Conservation (phyloP, 1,284 basidiomycete species). For the Apiotrichum montevideense region DNA sequence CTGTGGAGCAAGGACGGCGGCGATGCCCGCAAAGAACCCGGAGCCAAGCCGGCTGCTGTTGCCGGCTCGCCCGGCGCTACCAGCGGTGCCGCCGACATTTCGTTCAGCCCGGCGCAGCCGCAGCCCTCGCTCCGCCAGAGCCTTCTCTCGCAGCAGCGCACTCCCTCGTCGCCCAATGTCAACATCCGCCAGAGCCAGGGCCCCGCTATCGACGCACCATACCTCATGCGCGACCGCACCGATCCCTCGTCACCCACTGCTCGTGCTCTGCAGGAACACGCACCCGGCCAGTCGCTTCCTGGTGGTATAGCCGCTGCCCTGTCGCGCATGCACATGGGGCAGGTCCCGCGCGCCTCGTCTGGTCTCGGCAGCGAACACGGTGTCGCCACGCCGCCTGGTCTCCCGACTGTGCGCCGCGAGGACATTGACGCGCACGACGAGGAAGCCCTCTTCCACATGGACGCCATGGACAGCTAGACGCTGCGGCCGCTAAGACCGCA, state of each 20-base stretch:
- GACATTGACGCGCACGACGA: slow-evolving; percentile 20
- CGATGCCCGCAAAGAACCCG: slow-evolving; percentile 28
- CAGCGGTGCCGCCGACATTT: slow-evolving; percentile 16
- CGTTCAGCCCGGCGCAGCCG: slow-evolving; percentile 27
- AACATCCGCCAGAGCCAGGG: slow-evolving; percentile 11
- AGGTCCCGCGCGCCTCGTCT: slow-evolving; percentile 4
- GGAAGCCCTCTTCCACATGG: slow-evolving; percentile 22
- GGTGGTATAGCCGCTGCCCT: slow-evolving; percentile 44
- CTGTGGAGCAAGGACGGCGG: slow-evolving; percentile 43
- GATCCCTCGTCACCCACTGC: slow-evolving; percentile 35
- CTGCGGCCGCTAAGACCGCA: neutral
- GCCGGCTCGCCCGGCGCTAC: neutral
- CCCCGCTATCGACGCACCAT: slow-evolving; percentile 24
- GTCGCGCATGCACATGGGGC: slow-evolving; percentile 43
- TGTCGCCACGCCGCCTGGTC: slow-evolving; percentile 2
- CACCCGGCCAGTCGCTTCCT: slow-evolving; percentile 44
- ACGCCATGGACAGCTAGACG: slow-evolving; percentile 5
- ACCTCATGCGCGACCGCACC: slow-evolving; percentile 23
- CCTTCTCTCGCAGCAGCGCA: slow-evolving; percentile 33
- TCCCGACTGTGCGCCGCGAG: slow-evolving; percentile 6
- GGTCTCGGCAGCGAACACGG: slow-evolving; percentile 2
- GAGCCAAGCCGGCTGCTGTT: neutral
- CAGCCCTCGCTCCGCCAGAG: slow-evolving; percentile 23
- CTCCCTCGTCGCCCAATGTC: slow-evolving; percentile 6
- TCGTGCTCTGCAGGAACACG: slow-evolving; percentile 41